phyloP scores from a whole-genome alignment of 2,329 filamentous ascomycete species.

The Colletotrichum ledebouriae region DNA sequence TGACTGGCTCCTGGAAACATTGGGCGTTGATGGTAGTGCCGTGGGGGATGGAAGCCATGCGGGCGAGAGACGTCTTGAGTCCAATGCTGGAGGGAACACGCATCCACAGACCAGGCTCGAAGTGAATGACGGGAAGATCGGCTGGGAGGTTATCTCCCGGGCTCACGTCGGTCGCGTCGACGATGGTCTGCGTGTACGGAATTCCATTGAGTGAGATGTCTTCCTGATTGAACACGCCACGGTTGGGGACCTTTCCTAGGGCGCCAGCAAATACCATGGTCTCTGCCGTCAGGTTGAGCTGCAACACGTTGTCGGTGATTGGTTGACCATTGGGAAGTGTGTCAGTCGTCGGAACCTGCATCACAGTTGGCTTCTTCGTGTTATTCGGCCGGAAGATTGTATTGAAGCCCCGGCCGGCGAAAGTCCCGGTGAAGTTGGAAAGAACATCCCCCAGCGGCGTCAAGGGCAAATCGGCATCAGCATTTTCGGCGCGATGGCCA shows the following conservation, averaged over 20 bases:
- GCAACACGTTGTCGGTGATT: slow-evolving; percentile 50
- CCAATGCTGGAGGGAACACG: slow-evolving; percentile 50
- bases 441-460: slow-evolving; percentile 45
- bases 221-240: slow-evolving; percentile 50
- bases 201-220: slow-evolving; percentile 54
- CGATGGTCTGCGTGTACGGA: slow-evolving; percentile 53
- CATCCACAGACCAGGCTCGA: slow-evolving; percentile 58
- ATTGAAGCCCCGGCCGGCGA: slow-evolving; percentile 54
- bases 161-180: slow-evolving; percentile 49
- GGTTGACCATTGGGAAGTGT: not conserved
- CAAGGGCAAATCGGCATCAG: not conserved
- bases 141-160: slow-evolving; percentile 39
- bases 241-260: slow-evolving; percentile 55
- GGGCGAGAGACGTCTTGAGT: slow-evolving; percentile 47
- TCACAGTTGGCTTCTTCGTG: slow-evolving; percentile 43
- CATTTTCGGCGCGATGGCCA: not conserved
- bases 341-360: slow-evolving; percentile 37
- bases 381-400: slow-evolving; percentile 54
- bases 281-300: slow-evolving; percentile 56
- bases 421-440: slow-evolving; percentile 47
- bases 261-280: slow-evolving; percentile 49
- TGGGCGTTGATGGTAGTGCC: slow-evolving; percentile 60
- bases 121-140: slow-evolving; percentile 52
- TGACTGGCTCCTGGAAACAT: slow-evolving; percentile 44
- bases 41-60: slow-evolving; percentile 59